Percentiles rank a stretch among this genome's conserved stretches.
These are phyloP conservation scores for Chrysophaeum taylorii DNA, from an alignment of 352 stramenopile genomes.

Conservation along the genomic window DNA sequence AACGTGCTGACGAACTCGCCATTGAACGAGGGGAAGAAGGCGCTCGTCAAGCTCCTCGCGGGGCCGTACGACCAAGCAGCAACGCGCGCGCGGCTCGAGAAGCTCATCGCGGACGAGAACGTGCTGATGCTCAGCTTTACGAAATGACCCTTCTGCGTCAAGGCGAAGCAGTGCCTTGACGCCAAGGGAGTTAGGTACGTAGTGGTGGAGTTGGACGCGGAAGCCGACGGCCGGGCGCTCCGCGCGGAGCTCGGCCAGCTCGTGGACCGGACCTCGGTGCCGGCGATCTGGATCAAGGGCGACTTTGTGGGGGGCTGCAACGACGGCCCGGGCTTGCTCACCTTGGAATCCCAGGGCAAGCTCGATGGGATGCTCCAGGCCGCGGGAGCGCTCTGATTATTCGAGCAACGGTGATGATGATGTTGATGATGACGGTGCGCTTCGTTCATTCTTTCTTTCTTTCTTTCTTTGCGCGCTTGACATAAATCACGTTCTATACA, in stretches of 20 bases:
- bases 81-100: constrained; percentile 33
- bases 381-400: constrained; percentile 26
- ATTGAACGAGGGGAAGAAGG: constrained; percentile 48
- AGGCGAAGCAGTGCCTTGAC: constrained; percentile 44
- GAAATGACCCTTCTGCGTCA: constrained; percentile 49
- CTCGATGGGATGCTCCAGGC: constrained; percentile 34
- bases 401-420: too few species aligned
- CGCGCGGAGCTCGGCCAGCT: constrained; percentile 42
- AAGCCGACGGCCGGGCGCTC: constrained; percentile 39
- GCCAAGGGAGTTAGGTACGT: constrained; percentile 38
- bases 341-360: constrained; percentile 28
- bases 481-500: too few species aligned
- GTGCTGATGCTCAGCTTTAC: constrained; percentile 49
- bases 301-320: constrained; percentile 45
- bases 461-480: too few species aligned
- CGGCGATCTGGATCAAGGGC: constrained; percentile 47
- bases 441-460: too few species aligned
- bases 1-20: background rate
- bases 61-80: constrained; percentile 43
- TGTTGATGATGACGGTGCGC: too few species aligned
- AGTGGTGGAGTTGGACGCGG: constrained; percentile 41
- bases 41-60: constrained; percentile 43
- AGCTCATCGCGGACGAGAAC: constrained; percentile 33
- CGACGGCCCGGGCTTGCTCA: constrained; percentile 36
- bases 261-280: constrained; percentile 42